phyloP scores from a whole-genome alignment of 2,329 filamentous ascomycete genomes.

The Cercospora nicotianae region DNA sequence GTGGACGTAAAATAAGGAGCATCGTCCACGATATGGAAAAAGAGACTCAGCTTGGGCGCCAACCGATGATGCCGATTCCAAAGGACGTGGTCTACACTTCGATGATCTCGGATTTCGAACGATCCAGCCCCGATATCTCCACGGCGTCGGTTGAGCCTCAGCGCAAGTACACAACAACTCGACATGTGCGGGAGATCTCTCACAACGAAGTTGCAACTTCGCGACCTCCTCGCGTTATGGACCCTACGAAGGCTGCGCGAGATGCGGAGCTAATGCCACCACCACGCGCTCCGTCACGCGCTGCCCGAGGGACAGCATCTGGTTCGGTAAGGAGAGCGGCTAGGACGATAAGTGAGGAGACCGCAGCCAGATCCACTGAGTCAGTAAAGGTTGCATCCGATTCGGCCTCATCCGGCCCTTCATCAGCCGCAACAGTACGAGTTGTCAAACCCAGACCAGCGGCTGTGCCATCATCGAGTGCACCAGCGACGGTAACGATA shows the following conservation, averaged over 20 bases:
- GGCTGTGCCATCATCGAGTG: slow-evolving; percentile 22
- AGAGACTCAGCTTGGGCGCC: slow-evolving; percentile 50
- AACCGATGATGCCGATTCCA: slow-evolving; percentile 52
- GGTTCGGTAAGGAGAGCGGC: slow-evolving; percentile 34
- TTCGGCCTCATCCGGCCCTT: slow-evolving; percentile 20
- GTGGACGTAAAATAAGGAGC: slow-evolving; percentile 50
- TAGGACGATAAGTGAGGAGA: slow-evolving; percentile 39
- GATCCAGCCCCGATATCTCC: slow-evolving; percentile 32
- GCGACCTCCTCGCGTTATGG: slow-evolving; percentile 18
- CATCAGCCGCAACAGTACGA: slow-evolving; percentile 26
- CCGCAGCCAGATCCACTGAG: slow-evolving; percentile 31
- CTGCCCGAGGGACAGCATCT: slow-evolving; percentile 29
- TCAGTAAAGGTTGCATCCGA: slow-evolving; percentile 31
- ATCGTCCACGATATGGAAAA: slow-evolving; percentile 53
- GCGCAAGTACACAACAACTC: slow-evolving; percentile 42
- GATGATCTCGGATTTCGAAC: slow-evolving; percentile 38
- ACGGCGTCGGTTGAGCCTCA: slow-evolving; percentile 32
- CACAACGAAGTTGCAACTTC: slow-evolving; percentile 44
- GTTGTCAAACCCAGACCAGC: slow-evolving; percentile 28
- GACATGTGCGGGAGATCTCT: slow-evolving; percentile 47
- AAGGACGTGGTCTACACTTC: slow-evolving; percentile 50
- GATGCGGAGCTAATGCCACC: slow-evolving; percentile 39
- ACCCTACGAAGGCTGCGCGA: slow-evolving; percentile 25
- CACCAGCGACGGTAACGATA: slow-evolving; percentile 18
- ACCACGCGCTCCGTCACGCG: slow-evolving; percentile 30